phyloP scores from a whole-genome alignment of 2,329 filamentous ascomycete species.

The Fusarium sp. region DNA sequence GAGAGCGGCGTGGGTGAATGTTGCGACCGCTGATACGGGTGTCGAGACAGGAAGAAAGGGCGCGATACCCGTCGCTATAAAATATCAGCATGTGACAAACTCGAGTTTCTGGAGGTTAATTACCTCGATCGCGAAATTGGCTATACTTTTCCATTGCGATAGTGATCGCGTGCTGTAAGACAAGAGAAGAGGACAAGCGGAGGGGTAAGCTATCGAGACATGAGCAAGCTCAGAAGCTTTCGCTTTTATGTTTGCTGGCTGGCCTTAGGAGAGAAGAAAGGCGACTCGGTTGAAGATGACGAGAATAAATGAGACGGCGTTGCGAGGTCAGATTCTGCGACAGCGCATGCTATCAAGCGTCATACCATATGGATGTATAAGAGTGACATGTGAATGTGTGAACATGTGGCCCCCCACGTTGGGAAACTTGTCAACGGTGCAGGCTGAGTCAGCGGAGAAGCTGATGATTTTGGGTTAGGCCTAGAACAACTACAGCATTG shows the following conservation, averaged over 20 bases:
- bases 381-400: constrained; percentile 40
- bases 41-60: constrained; percentile 89
- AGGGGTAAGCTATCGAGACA: constrained; percentile 42
- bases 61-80: constrained; percentile 88
- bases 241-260: constrained; percentile 3
- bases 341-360: constrained; percentile 38
- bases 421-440: background rate
- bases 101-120: background rate
- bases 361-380: constrained; percentile 26
- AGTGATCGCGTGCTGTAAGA: constrained; percentile 16
- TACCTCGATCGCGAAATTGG: constrained; percentile 91
- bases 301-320: constrained; percentile 23
- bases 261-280: background rate
- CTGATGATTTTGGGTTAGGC: background rate
- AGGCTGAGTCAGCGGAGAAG: constrained; percentile 22
- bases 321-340: constrained; percentile 34
- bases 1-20: constrained; percentile 75
- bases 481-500: background rate
- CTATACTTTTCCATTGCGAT: constrained; percentile 89
- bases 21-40: constrained; percentile 70
- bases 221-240: constrained; percentile 18
- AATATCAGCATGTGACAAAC: constrained; percentile 24
- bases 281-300: constrained; percentile 3
- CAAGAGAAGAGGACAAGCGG: constrained; percentile 17
- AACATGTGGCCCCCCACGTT: constrained; percentile 32